Base-by-base conservation (phyloP, 2,329 filamentous ascomycete species). In the Coniochaeta prunicola region DNA sequence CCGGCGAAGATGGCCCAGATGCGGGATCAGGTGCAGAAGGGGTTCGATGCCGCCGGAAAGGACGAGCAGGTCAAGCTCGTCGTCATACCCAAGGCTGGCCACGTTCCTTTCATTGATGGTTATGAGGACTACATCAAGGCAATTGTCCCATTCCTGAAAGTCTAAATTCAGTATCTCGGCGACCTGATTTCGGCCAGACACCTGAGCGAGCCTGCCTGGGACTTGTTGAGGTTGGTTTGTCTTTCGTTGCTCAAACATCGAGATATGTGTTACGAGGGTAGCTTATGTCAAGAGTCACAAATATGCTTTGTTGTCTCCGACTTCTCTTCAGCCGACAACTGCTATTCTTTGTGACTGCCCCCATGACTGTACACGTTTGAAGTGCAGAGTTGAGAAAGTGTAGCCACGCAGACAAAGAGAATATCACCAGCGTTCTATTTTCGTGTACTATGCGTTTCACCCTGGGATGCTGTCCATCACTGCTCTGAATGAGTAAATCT, bases 91-190 rank as follows among this genome's bases (percentile, higher is more conserved):
- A 64, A 71, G 36, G 70, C 74, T 0, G 74, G 75, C 0, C 76
- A 77, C 58, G 68, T 74, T 0, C 71, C 67, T 36, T 76, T 74
- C 36, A 61, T 77, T 6, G 74, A 76, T 60, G 71, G 69, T 0
- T 67, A 68, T 21, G 68, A 71, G 2, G 62, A 68, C 19, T 77
- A 74, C 59, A 58, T 59, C 17, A 59, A 60, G 30, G 57, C 63
- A 17, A 62, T 74, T 1, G 53, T 69, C 24, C 61, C 59, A 4
- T 71, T 71, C 36, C 24, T 56, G 53, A 34, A 55, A 31, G 10
- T 15, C 10, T 55, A 55, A 26, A 9, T 2, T 26, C 9, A 33
- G 7, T 34, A 33, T 2, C 15, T 19, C 12, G n/a, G n/a, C 17
- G 17, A 36, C 28, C 13, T 34, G 53, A 15, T 24, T 9, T 24